phyloP scores from a whole-genome alignment of 495 filamentous ascomycete genomes.

The Staphylotrichum longicolle region DNA sequence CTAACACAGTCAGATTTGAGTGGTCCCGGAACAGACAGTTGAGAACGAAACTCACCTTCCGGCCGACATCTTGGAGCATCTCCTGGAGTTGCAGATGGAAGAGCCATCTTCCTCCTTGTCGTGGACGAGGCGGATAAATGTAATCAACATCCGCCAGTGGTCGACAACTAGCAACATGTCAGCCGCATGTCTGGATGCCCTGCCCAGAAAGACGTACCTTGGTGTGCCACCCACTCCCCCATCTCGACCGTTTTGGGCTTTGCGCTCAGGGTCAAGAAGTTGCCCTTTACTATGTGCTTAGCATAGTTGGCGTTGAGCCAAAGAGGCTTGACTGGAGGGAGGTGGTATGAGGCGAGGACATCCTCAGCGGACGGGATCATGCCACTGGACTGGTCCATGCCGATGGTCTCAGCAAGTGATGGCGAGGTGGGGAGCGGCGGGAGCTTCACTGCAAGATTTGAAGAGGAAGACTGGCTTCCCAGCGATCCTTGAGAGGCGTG shows the following conservation, averaged over 20 bases:
- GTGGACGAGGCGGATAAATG: constrained; percentile 78
- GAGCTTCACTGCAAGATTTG: constrained; percentile 30
- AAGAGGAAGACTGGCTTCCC: constrained; percentile 24
- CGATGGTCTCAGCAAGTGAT: constrained; percentile 37
- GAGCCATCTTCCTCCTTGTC: constrained; percentile 69
- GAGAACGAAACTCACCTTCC: constrained; percentile 63
- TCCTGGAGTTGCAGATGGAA: constrained; percentile 76
- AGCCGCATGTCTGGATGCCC: constrained; percentile 2
- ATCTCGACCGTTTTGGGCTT: constrained; percentile 89
- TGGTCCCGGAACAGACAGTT: too few relatives aligned
- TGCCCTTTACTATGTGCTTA: constrained; percentile 87
- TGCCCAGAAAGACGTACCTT: constrained; percentile 57
- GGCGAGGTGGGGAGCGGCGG: constrained; percentile 35
- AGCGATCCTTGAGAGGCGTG: constrained; percentile 6
- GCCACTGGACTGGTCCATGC: constrained; percentile 38
- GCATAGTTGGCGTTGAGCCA: constrained; percentile 68
- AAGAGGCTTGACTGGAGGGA: constrained; percentile 44
- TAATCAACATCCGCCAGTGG: constrained; percentile 79
- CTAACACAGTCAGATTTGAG: constrained; percentile 42
- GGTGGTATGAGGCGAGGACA: constrained; percentile 50
- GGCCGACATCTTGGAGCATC: constrained; percentile 88
- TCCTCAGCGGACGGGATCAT: constrained; percentile 44
- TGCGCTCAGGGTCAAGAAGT: constrained; percentile 90
- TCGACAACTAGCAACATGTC: constrained; percentile 65
- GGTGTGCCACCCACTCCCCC: constrained; percentile 93